Conservation (phyloP, 345 rosid genomes). For the Citrus mangshanensis region DNA sequence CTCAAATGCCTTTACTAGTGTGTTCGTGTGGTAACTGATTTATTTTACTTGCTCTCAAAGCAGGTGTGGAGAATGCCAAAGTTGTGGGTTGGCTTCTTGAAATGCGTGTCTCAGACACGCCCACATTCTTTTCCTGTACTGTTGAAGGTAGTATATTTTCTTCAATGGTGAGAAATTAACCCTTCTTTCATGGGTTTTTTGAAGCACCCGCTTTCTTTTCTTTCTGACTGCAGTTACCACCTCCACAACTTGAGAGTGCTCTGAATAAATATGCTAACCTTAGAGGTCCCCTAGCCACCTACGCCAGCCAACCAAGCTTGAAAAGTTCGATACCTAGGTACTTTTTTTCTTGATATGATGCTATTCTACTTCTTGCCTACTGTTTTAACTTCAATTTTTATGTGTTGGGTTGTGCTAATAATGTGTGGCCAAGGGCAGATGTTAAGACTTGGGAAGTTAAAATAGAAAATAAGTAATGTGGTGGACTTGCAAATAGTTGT, state of each 20-base stretch:
- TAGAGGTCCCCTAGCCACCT: conserved; percentile 65
- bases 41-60: conserved; percentile 10
- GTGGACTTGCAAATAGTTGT: not conserved
- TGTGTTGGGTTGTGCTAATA: not conserved
- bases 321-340: conserved; percentile 78
- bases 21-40: not conserved
- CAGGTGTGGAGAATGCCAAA: conserved; percentile 98
- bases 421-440: not conserved
- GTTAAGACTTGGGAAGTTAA: not conserved
- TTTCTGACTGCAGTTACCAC: conserved; percentile 65
- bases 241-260: conserved; percentile 75
- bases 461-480: not conserved
- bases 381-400: not conserved
- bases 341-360: not conserved
- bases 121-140: conserved; percentile 90
- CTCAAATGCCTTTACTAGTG: not conserved
- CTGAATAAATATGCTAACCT: conserved; percentile 73
- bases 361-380: not conserved
- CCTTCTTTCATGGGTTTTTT: conserved; percentile 3
- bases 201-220: conserved; percentile 12
- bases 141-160: conserved; percentile 54
- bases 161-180: not conserved
- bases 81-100: conserved; percentile 95
- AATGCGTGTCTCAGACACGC: conserved; percentile 87
- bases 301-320: conserved; percentile 61